Evolutionary conservation across 2,329 filamentous ascomycete species (phyloP).

Genomic region (Fusarium chaquense): DNA sequence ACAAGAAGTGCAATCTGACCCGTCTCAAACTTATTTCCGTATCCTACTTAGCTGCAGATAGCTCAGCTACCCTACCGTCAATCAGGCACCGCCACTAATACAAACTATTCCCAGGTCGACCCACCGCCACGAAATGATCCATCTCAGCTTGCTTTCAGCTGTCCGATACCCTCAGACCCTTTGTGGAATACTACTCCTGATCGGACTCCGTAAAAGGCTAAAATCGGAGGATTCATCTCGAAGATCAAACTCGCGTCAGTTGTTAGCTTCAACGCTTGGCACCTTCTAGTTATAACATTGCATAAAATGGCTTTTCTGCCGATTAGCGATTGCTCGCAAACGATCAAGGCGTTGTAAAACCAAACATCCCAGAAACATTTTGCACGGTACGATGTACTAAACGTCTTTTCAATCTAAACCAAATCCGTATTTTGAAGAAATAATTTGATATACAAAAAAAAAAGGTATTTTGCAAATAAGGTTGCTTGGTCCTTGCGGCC

Average conservation of each 20-base stretch:
- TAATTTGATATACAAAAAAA: constrained; percentile 33
- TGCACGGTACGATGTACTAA: not conserved
- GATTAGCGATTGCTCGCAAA: constrained; percentile 26
- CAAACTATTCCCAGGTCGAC: constrained; percentile 18
- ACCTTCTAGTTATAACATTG: constrained; percentile 6
- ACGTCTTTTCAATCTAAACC: constrained; percentile 1
- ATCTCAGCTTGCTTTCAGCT: not conserved
- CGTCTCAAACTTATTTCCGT: constrained; percentile 13
- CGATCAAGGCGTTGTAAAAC: constrained; percentile 3
- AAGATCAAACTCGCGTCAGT: constrained; percentile 21
- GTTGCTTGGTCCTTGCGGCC: constrained; percentile 22
- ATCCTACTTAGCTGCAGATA: constrained; percentile 13
- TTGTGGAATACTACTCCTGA: not conserved
- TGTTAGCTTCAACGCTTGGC: constrained; percentile 22
- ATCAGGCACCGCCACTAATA: constrained; percentile 1
- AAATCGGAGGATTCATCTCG: constrained; percentile 5
- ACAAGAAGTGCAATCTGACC: constrained; percentile 1
- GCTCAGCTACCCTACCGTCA: constrained; percentile 8
- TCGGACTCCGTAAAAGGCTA: constrained; percentile 2
- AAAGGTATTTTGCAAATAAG: constrained; percentile 29
- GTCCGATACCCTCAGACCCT: not conserved
- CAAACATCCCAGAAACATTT: not conserved
- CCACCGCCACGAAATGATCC: constrained; percentile 38
- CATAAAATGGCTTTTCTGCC: constrained; percentile 11
- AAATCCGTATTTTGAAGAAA: constrained; percentile 3